These are phyloP conservation scores for Orobanche coerulescens DNA, from an alignment of 257 asterid species.

Conservation along the genomic window DNA sequence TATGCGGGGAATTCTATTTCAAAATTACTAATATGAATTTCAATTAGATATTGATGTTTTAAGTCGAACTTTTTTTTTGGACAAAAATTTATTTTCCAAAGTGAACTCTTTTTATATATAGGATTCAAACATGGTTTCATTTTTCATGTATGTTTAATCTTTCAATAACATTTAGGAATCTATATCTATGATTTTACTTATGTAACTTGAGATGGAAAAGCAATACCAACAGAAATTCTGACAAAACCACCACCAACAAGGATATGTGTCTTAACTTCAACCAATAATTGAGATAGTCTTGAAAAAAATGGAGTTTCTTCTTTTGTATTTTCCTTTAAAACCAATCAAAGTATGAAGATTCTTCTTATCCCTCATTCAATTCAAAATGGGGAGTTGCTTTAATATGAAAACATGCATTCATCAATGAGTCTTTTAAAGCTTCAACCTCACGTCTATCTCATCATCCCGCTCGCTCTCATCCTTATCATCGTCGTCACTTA, in stretches of 20 bases:
- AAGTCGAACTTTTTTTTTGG: no score
- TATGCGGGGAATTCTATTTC: no score
- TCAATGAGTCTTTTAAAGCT: conserved; percentile 21
- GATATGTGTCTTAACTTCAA: background rate
- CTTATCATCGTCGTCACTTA: conserved; percentile 35
- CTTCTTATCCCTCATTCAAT: background rate
- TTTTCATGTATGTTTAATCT: background rate
- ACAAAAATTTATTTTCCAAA: no score
- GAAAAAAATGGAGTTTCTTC: background rate
- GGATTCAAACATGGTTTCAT: no score
- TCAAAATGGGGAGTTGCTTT: conserved; percentile 3
- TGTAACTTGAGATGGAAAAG: background rate
- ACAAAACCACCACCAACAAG: background rate
- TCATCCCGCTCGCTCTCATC: conserved; percentile 9
- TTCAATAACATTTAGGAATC: background rate
- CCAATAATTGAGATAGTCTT: background rate
- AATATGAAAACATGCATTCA: conserved; percentile 7
- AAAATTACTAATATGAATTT: no score
- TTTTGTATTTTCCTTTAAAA: background rate
- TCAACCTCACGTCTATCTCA: conserved; percentile 34
- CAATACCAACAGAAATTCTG: background rate
- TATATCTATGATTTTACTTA: background rate
- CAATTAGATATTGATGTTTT: no score
- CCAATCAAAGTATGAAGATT: background rate
- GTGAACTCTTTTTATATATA: no score